phyloP scores from a whole-genome alignment of 2,329 filamentous ascomycete genomes.

The Diaporthe velutina region DNA sequence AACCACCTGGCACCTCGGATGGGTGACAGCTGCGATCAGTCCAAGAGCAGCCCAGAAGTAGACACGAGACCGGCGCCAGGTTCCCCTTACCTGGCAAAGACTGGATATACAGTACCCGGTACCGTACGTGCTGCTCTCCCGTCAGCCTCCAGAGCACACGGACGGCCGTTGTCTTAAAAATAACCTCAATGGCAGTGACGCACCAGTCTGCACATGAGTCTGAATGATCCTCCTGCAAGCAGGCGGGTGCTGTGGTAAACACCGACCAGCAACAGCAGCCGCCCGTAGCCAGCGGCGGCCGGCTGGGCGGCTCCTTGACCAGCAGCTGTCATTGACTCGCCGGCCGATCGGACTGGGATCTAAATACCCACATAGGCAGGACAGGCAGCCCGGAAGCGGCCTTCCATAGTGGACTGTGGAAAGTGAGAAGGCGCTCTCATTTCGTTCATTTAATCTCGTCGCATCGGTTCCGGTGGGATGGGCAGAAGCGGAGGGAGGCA shows the following conservation, averaged over 20 bases:
- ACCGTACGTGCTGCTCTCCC: background rate
- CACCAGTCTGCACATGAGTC: background rate
- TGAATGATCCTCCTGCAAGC: background rate
- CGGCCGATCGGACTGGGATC: conserved; percentile 12
- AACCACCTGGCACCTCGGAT: background rate
- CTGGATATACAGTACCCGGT: background rate
- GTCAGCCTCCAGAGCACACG: background rate
- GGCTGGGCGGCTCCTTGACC: conserved; percentile 6
- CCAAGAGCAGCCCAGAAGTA: background rate
- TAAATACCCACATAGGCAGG: conserved; percentile 4
- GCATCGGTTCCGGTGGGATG: conserved; percentile 20
- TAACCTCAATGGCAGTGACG: background rate
- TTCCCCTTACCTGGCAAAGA: background rate
- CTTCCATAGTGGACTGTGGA: conserved; percentile 8
- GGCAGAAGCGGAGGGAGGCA: conserved; percentile 4
- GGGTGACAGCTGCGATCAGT: background rate
- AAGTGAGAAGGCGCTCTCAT: background rate
- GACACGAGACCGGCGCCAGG: conserved; percentile 3
- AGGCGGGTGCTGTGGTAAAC: background rate
- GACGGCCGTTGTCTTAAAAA: background rate
- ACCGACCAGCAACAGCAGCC: background rate
- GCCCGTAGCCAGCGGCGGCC: conserved; percentile 5
- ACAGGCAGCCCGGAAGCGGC: conserved; percentile 13
- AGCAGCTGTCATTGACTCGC: conserved; percentile 26
- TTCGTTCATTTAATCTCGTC: conserved; percentile 15